Evolutionary conservation across 2,329 filamentous ascomycete genomes (phyloP).

Genomic region (Tricladium varicosporioides): DNA sequence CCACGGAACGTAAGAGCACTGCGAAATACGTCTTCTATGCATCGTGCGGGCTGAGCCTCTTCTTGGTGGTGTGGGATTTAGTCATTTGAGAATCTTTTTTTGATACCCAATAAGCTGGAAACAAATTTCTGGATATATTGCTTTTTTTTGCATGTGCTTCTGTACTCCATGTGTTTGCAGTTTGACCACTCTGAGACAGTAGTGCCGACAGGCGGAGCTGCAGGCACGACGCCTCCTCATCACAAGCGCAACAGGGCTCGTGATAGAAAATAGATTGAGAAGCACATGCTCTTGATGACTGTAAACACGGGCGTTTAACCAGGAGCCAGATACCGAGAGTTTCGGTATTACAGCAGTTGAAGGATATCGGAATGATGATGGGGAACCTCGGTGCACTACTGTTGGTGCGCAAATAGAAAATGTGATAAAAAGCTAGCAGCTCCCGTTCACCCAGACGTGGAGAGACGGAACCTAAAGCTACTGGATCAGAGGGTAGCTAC

Average conservation of each 20-base stretch:
- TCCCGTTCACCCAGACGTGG: background rate
- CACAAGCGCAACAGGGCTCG: background rate
- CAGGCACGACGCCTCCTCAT: background rate
- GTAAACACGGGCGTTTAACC: too few relatives aligned
- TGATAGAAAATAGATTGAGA: too few relatives aligned
- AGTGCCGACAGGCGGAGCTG: background rate
- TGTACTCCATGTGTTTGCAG: background rate
- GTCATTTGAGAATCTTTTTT: slow-evolving; percentile 45
- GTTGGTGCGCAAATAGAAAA: too few relatives aligned
- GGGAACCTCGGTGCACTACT: background rate
- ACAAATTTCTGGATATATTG: background rate
- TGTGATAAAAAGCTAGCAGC: background rate
- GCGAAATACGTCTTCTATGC: slow-evolving; percentile 79
- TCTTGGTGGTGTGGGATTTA: slow-evolving; percentile 76
- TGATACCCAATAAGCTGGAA: background rate
- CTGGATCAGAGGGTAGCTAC: too few relatives aligned
- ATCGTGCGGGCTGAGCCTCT: slow-evolving; percentile 71
- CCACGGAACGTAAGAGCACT: slow-evolving; percentile 67
- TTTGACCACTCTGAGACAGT: too few relatives aligned
- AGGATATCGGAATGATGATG: background rate
- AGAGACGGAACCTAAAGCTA: too few relatives aligned
- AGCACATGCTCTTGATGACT: too few relatives aligned
- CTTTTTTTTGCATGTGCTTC: background rate
- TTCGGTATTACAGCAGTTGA: too few relatives aligned
- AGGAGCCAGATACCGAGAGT: too few relatives aligned